Conservation (phyloP, 331 rosid species). For the Quercus phellos region DNA sequence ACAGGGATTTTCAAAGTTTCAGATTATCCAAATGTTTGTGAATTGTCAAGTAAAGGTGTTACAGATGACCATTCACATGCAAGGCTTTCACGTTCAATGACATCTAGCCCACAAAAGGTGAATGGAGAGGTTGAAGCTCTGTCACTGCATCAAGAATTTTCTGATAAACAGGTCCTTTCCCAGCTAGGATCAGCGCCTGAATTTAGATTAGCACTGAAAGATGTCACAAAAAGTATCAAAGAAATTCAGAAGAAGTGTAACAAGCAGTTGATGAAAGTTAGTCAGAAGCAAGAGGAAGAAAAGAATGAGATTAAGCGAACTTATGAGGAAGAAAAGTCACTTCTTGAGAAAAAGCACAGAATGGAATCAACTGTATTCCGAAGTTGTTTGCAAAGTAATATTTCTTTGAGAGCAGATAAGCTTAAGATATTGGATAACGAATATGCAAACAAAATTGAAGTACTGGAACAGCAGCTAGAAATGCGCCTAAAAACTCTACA, state of each 20-base stretch:
- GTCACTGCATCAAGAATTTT: background rate
- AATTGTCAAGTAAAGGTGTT: conserved; percentile 11
- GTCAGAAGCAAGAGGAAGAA: conserved; percentile 44
- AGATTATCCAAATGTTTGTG: conserved; percentile 28
- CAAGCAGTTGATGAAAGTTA: conserved; percentile 38
- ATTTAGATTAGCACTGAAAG: conserved; percentile 36
- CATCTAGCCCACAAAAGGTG: conserved; percentile 4
- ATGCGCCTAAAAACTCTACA: conserved; percentile 39
- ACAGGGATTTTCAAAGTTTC: conserved; percentile 22
- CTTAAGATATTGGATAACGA: conserved; percentile 39
- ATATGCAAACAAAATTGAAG: conserved; percentile 29
- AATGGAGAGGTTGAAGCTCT: conserved; percentile 13
- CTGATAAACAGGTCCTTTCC: conserved; percentile 7
- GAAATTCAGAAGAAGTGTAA: conserved; percentile 48
- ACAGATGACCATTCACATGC: background rate
- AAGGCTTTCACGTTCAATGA: background rate
- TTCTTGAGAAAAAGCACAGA: conserved; percentile 27
- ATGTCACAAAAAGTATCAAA: conserved; percentile 47
- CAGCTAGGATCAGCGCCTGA: conserved; percentile 11
- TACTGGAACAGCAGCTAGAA: conserved; percentile 27
- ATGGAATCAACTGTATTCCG: conserved; percentile 33
- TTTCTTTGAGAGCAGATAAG: conserved; percentile 31
- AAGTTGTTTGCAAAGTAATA: conserved; percentile 33
- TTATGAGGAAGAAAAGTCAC: conserved; percentile 28
- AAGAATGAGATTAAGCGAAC: conserved; percentile 20